These are phyloP conservation scores for Lasiodiplodia sp. DNA, from an alignment of 2,329 filamentous ascomycete genomes.

Conservation along the genomic window DNA sequence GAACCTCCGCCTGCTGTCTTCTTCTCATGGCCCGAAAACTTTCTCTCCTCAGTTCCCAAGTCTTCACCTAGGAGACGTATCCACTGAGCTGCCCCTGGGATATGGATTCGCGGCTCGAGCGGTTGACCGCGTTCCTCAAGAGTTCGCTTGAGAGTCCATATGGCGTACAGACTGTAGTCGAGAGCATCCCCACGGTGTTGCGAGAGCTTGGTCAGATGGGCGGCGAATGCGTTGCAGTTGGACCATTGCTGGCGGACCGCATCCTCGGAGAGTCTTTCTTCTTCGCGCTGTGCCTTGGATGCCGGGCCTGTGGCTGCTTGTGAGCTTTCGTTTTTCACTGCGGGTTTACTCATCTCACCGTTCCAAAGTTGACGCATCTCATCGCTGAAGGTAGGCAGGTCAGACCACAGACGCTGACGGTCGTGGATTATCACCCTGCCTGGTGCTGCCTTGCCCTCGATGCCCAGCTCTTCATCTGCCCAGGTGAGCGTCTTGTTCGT, in stretches of 20 bases:
- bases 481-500: neutral
- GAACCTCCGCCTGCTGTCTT: neutral
- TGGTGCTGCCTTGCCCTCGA: neutral
- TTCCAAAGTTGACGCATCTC: neutral
- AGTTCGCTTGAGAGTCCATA: neutral
- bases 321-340: neutral
- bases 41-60: neutral
- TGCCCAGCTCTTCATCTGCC: neutral
- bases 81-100: neutral
- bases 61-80: neutral
- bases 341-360: neutral
- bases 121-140: neutral
- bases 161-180: neutral
- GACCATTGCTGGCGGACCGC: neutral
- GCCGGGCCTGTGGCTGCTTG: neutral
- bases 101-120: neutral
- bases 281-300: neutral
- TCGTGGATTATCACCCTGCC: neutral
- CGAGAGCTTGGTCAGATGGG: neutral
- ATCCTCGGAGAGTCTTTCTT: neutral
- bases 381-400: neutral
- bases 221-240: constrained; percentile 1
- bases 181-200: neutral
- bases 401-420: neutral
- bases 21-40: neutral